phyloP scores from a whole-genome alignment of 345 rosid species.

The Eucalyptus victrix region DNA sequence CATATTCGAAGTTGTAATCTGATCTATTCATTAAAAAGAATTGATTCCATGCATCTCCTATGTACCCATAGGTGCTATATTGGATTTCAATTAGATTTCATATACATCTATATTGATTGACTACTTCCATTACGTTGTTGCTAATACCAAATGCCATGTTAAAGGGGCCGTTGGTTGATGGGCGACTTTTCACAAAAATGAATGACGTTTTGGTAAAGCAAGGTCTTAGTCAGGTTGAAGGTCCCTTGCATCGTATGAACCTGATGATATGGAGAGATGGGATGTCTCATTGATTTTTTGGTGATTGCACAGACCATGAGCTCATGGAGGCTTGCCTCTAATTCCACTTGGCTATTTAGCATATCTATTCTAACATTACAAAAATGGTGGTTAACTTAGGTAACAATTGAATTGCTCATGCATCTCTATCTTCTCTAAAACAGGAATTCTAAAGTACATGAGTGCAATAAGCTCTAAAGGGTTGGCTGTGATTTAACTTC shows the following conservation, averaged over 20 bases:
- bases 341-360: background rate
- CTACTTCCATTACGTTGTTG: too few species aligned
- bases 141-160: background rate
- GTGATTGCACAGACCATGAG: background rate
- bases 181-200: background rate
- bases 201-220: background rate
- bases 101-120: too few species aligned
- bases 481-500: background rate
- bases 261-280: background rate
- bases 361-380: background rate
- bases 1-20: too few species aligned
- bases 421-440: background rate
- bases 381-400: background rate
- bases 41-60: too few species aligned
- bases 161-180: background rate
- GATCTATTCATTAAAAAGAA: too few species aligned
- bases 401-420: background rate
- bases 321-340: background rate
- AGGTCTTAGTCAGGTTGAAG: background rate
- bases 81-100: too few species aligned
- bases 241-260: background rate
- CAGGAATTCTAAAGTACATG: background rate
- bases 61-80: too few species aligned
- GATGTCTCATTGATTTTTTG: background rate
- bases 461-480: background rate